Base-by-base conservation (phyloP, 1,284 basidiomycete species). In the Earliella scabrosa region DNA sequence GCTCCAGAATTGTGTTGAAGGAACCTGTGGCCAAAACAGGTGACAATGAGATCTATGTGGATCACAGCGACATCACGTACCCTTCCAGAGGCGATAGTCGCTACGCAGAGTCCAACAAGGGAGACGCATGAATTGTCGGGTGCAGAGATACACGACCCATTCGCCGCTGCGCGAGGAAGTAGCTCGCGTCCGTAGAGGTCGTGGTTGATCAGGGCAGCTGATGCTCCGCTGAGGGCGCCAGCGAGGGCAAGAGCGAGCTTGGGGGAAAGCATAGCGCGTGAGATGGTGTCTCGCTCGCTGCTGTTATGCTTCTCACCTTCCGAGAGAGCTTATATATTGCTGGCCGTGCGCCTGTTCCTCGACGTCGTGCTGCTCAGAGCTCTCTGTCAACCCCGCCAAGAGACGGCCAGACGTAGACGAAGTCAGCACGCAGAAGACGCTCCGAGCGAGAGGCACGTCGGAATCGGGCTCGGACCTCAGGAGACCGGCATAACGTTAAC, bases 101-200 rank as follows among this genome's bases (percentile, higher is more conserved):
- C 24, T 2, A 55, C 54, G 29, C 54, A 50, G 1, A 55, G 31
- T 4, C 54, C 54, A 8, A 55, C 48, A 21, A 55, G 48, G 3
- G 54, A 41, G 11, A 55, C 44, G 27, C 54, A 55, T 4, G 54
- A 27, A 3, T 32, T 40, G 20, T 55, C 54, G 3, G 54, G 54
- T 16, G 43, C 54, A 20, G 54, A 55, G 35, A 55, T 50, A 24
- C 54, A 55, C 3, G 54, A 55, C 21, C 54, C 54, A 24, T 46
- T 50, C 2, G 40, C 34, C 7, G 41, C 16, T 13, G 40, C 46
- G 7, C 45, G 45, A 29, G 39, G 31, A 21, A 23, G 32, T 16
- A 46, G 31, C 16, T 46, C 45, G 32, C 45, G 32, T 24, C 35
- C 45, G 16, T 46, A 35, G 9, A 20, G n/a, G 27, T 26, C 16